phyloP scores from a whole-genome alignment of 371 early-diverging fungal species.

The Apophysomyces variabilis region DNA sequence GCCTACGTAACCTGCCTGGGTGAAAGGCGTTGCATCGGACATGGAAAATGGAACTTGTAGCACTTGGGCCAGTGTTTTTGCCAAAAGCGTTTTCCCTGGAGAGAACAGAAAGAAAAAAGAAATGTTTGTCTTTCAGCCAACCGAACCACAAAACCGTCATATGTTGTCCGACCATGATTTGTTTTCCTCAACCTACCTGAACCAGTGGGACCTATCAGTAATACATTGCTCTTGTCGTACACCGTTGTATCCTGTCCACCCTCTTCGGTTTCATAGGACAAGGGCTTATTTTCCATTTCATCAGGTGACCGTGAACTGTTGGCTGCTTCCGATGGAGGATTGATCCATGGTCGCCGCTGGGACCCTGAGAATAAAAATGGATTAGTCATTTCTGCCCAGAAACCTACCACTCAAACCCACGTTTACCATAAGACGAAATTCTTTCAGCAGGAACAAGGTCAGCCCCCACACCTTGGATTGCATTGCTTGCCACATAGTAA shows the following conservation, averaged over 20 bases:
- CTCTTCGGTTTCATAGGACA: constrained; percentile 2
- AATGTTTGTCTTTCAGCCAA: too few relatives aligned
- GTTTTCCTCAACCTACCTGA: constrained; percentile 41
- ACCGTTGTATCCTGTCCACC: constrained; percentile 39
- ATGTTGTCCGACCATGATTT: background rate
- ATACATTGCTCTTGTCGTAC: constrained; percentile 89
- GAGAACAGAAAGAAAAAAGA: background rate
- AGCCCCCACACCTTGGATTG: constrained; percentile 23
- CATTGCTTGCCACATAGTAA: constrained; percentile 21
- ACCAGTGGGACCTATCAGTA: constrained; percentile 89
- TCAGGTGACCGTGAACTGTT: constrained; percentile 8
- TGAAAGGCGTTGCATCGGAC: constrained; percentile 93
- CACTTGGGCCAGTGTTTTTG: constrained; percentile 83
- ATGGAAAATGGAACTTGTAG: constrained; percentile 91
- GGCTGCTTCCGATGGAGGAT: constrained; percentile 29
- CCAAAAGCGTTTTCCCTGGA: constrained; percentile 81
- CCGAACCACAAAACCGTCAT: background rate
- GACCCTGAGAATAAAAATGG: constrained; percentile 12
- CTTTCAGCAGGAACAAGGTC: constrained; percentile 33
- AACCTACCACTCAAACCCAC: background rate
- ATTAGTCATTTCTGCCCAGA: background rate
- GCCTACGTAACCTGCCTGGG: constrained; percentile 95
- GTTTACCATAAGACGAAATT: constrained; percentile 19
- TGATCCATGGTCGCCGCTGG: constrained; percentile 31
- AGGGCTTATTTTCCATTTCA: constrained; percentile 19